Evolutionary conservation across 371 early-diverging fungal genomes (phyloP).

Genomic region (Rhizopus sp.): DNA sequence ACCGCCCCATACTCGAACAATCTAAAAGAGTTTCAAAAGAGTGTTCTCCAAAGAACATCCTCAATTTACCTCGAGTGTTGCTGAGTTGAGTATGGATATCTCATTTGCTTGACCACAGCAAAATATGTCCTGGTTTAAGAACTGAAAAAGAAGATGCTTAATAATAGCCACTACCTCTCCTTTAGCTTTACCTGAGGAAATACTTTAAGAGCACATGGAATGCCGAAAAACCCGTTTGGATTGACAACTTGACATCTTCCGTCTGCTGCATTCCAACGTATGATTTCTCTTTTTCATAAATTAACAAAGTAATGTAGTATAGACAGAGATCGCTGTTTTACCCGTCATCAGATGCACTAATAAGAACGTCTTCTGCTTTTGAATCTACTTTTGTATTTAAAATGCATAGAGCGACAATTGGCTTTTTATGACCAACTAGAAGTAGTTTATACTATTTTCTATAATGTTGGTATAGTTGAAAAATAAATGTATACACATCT

Average conservation of each 20-base stretch:
- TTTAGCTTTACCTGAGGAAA: slow-evolving; percentile 29
- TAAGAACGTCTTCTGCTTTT: slow-evolving; percentile 55
- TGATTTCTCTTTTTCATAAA: slow-evolving; percentile 53
- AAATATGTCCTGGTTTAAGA: slow-evolving; percentile 42
- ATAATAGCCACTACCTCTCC: background rate
- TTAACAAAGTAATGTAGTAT: background rate
- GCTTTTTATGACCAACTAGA: slow-evolving; percentile 60
- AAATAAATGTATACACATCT: background rate
- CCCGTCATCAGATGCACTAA: slow-evolving; percentile 73
- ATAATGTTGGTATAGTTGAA: background rate
- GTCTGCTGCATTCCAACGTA: slow-evolving; percentile 73
- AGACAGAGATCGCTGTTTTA: slow-evolving; percentile 22
- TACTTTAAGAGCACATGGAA: slow-evolving; percentile 53
- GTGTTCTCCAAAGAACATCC: too few species aligned
- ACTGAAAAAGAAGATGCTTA: slow-evolving; percentile 17
- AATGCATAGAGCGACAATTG: slow-evolving; percentile 57
- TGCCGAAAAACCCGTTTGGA: slow-evolving; percentile 59
- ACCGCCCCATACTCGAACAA: slow-evolving; percentile 69
- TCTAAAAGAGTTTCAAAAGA: slow-evolving; percentile 23
- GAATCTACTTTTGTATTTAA: slow-evolving; percentile 53
- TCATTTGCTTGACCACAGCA: slow-evolving; percentile 50
- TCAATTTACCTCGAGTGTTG: slow-evolving; percentile 47
- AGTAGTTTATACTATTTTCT: slow-evolving; percentile 46
- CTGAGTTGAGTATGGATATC: slow-evolving; percentile 48
- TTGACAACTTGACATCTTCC: slow-evolving; percentile 72